Base-by-base conservation (phyloP, 305 asterid genomes). In the Solanum chacoense region DNA sequence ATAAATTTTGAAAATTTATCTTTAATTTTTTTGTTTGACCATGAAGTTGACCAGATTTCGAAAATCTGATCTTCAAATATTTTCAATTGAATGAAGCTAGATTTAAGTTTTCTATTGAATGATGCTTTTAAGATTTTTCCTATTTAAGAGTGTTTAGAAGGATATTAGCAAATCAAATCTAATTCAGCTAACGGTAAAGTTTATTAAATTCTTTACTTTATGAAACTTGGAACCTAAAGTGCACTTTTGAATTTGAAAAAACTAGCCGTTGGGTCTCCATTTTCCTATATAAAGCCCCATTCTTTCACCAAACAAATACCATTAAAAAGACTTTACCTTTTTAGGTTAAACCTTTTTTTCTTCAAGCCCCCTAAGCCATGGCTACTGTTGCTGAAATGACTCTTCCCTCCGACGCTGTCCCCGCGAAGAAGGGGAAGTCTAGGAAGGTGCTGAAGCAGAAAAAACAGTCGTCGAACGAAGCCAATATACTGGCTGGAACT, bases 401-500 rank as follows among this genome's bases (percentile, higher is more conserved):
- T 24, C 7, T 55, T 6, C 75, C 89, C 2, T 84, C 89, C 1
- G 94, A 92, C 4, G 93, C 94, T 7, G 91, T 79, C 8, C 94
- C 93, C 7, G 35, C 94, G 3, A 97, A 92, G 93, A 95, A 90
- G 89, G 94, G 88, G 35, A 92, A 91, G 85, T 84, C 98, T 1
- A 93, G 91, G 45, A 97, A 90, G 88, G 94, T 97, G 3, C 89
- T 95, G n/a, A 91, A 94, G 83, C 92, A 85, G 72, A 94, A 92
- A 89, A 90, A 67, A 38, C 85, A 91, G 45, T 91, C 98, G 28
- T 16, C 93, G 1, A 94, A 87, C 20, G 98, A 93, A 88, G 93
- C 96, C 90, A 97, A 96, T 92, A 93, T 94, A n/a, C 13, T 89
- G 26, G 95, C 97, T 85, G 98, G 93, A 88, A 76, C 90, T 59